phyloP scores from a whole-genome alignment of 495 filamentous ascomycete species.

The Niebla homalea region DNA sequence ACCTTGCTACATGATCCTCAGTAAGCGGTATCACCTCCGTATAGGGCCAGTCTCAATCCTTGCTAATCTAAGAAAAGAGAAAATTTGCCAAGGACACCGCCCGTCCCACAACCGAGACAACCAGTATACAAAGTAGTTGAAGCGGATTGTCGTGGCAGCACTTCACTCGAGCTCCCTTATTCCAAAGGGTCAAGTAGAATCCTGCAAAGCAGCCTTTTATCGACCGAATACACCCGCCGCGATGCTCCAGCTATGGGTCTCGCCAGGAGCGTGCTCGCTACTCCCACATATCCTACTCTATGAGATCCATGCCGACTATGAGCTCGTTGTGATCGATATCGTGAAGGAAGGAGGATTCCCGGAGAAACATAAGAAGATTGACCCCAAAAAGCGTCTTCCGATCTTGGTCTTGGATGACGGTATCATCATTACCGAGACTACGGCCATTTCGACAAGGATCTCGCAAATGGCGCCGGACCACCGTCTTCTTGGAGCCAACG shows the following conservation, averaged over 20 bases:
- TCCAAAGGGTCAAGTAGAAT: no score
- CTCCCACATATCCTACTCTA: conserved; percentile 25
- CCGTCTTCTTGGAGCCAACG: conserved; percentile 19
- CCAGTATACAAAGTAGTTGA: no score
- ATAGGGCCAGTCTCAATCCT: no score
- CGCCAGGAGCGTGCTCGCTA: conserved; percentile 23
- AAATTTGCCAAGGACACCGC: no score
- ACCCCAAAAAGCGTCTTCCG: conserved; percentile 24
- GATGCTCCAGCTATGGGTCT: conserved; percentile 18
- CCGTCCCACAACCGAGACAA: no score
- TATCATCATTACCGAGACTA: conserved; percentile 25
- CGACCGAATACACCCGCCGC: neutral
- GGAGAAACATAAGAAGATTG: conserved; percentile 17
- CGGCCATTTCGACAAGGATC: conserved; percentile 22
- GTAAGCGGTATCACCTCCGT: no score
- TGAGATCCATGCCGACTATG: conserved; percentile 17
- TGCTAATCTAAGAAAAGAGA: no score
- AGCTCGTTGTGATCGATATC: conserved; percentile 5
- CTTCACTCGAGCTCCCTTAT: no score
- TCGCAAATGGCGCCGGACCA: conserved; percentile 17
- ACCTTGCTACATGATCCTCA: no score
- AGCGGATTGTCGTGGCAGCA: no score
- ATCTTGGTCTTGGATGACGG: conserved; percentile 19
- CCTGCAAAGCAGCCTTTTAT: neutral
- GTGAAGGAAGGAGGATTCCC: conserved; percentile 10